Evolutionary conservation across 1,139 yeast species (phyloP), one percentile per base, ranked within the genome.

Genomic region (Pichiaceae sp.): DNA sequence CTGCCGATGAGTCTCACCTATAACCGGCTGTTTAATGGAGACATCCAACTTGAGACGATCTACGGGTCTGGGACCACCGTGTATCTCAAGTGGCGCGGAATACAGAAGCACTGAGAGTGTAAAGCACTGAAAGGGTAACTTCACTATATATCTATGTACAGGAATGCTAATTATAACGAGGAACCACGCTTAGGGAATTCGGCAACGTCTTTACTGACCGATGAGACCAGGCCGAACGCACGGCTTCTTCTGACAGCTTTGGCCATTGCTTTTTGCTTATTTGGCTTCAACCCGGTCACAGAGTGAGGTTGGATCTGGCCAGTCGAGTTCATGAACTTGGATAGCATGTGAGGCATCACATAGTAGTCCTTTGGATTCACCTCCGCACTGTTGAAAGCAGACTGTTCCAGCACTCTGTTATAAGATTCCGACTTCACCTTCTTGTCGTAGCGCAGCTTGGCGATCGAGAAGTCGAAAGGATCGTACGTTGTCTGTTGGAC

Each of bases 31-130:
- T 78, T 79, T 53, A 78, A 78, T 29, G 97, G 97, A 1, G 74
- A 70, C 57, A 69, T 89, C 43, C 78, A 80, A 29, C 66, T 89
- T 28, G 95, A 87, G 54, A 78, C 83, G 24, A 76, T 86, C 44
- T 72, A 75, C 57, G 95, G 96, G 1, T 76, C 85, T 76, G 98
- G 98, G 7, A 78, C 85, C 0, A 84, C 77, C 47, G 82, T 75
- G n/a, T 78, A 78, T 47, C 60, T 78, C 20, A 72, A 70, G 37
- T 53, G 78, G 39, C 57, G 58, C 26, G 69, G 73, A 2, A 69
- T 73, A 3, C 23, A 21, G 25, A 21, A 12, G 12, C 11, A 21
- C 11, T 8, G 25, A 21, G 25, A 21, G 8, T 8, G 25, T 8
- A 21, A 21, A 8, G 11, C 25, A 21, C 12, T 25, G 6, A 25